phyloP scores from a whole-genome alignment of 805 yeast genomes.

The Saturnispora zaruensis region DNA sequence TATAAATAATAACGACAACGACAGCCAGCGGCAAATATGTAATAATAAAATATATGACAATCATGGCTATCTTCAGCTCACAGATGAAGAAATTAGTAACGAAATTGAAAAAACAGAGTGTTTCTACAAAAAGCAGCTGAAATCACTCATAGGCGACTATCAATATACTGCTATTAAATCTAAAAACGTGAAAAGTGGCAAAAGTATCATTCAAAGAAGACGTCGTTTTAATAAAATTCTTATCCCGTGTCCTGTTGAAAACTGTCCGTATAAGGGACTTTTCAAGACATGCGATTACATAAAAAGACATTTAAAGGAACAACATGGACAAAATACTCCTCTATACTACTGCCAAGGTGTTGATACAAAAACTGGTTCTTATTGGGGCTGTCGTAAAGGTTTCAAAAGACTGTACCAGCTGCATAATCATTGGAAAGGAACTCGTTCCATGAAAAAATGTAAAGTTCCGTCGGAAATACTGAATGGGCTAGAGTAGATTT shows the following conservation, averaged over 20 bases:
- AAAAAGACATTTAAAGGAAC: conserved; percentile 26
- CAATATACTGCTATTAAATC: neutral
- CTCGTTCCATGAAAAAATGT: conserved; percentile 25
- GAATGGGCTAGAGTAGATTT: neutral
- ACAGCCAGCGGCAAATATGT: too few relatives aligned
- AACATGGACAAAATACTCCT: conserved; percentile 21
- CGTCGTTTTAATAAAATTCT: conserved; percentile 4
- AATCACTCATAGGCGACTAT: neutral
- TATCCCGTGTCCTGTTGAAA: conserved; percentile 7
- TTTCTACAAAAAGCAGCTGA: neutral
- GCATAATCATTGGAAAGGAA: conserved; percentile 29
- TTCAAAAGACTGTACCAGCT: conserved; percentile 29
- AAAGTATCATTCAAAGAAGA: neutral
- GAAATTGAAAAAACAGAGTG: neutral
- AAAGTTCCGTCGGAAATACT: conserved; percentile 20
- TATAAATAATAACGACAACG: neutral
- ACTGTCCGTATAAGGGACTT: conserved; percentile 25
- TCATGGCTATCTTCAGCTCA: neutral
- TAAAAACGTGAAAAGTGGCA: neutral
- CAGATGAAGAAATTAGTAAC: neutral
- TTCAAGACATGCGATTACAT: conserved; percentile 26
- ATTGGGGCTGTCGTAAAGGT: conserved; percentile 28
- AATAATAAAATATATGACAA: neutral
- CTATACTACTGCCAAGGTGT: conserved; percentile 23
- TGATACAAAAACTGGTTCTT: conserved; percentile 14